Base-by-base conservation (phyloP, 345 rosid genomes). In the Aurinia saxatilis region DNA sequence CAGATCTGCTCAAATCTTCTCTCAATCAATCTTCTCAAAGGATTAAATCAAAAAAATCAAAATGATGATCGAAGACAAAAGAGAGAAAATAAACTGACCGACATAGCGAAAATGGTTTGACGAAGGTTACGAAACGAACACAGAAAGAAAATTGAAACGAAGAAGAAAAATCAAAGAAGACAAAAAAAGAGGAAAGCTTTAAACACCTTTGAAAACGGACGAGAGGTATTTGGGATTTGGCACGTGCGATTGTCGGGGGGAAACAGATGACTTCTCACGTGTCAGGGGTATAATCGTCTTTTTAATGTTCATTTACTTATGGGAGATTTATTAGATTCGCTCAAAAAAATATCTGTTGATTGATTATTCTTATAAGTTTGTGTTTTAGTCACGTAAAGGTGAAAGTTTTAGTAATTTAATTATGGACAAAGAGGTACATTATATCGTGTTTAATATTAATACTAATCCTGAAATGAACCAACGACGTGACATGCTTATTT, bases 191-290 rank as follows among this genome's bases (percentile, higher is more conserved):
- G 34, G 60, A n/a, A 66, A 45, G 33, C 39, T 25, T 51, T 60
- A 34, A 62, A 61, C 11, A 47, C 60, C 60, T 67, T 8, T 27
- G 37, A 53, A 45, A 53, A 69, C 49, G 67, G 68, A 69, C 48
- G 50, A 69, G 73, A 6, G 25, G n/a, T 60, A 13, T 68, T 53
- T 45, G 61, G 62, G 56, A n/a, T 23, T 50, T 54, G 15, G 41
- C 73, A 69, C 73, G 73, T 69, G 73, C 15, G 45, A 13, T 69
- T 34, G 68, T 61, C 74, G n/a, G n/a, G n/a, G 17, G 41, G 9
- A 30, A 41, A 31, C 65, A 33, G 65, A 34, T 3, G 1, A 2
- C 7, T 53, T 62, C 74, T 53, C 74, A 70, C 68, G 74, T 70
- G 74, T 45, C 4, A 53, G 7, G 30, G 38, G 46, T 38, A 29